phyloP scores from a whole-genome alignment of 1,284 basidiomycete species.

The Vanrija sp. region DNA sequence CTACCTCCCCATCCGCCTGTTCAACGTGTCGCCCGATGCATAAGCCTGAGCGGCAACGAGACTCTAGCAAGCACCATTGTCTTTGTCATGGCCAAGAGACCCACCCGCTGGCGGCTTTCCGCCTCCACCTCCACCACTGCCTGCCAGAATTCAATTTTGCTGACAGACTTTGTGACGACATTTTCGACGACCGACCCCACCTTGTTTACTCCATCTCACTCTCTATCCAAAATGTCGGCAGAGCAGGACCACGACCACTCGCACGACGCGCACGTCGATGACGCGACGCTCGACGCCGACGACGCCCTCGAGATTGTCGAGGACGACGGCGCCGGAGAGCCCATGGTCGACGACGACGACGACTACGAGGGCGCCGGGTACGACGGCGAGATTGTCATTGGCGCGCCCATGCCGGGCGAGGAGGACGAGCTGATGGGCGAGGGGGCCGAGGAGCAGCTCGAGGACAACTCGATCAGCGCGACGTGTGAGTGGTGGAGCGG shows the following conservation, averaged over 20 bases:
- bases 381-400: conserved; percentile 51
- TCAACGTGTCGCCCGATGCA: no score
- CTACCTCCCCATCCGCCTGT: no score
- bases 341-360: conserved; percentile 54
- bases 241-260: conserved; percentile 1
- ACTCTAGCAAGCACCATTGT: no score
- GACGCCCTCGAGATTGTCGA: conserved; percentile 50
- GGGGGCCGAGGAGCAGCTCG: conserved; percentile 17
- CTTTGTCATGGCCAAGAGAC: no score
- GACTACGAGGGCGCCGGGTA: conserved; percentile 54
- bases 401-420: conserved; percentile 30
- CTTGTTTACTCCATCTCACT: neutral
- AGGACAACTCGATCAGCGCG: conserved; percentile 3
- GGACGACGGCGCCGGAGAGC: conserved; percentile 61
- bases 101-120: no score
- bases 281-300: conserved; percentile 41
- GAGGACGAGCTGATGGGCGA: conserved; percentile 24
- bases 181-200: no score
- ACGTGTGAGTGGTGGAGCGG: neutral
- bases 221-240: neutral
- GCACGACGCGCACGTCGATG: conserved; percentile 29
- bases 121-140: no score
- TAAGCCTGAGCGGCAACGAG: no score
- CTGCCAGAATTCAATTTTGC: no score
- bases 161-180: no score